Percentiles rank a stretch among this genome's conserved stretches.
Conservation (phyloP, 2,329 filamentous ascomycete genomes). For the Nigrospora osmanthi region DNA sequence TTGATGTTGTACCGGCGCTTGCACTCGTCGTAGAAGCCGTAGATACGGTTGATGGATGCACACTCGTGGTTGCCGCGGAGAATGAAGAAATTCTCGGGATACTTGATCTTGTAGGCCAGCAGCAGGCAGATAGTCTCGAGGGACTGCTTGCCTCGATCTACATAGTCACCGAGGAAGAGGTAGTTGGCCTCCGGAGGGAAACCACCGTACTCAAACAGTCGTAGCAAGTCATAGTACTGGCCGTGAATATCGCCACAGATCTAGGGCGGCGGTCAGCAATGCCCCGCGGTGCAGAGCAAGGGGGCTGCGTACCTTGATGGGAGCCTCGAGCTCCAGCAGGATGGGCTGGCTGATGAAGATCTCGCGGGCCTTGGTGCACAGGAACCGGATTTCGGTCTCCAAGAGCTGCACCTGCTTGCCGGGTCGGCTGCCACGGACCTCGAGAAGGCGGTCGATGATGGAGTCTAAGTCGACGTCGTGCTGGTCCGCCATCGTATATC, state of each 20-base stretch:
- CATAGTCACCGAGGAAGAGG: slow-evolving; percentile 97
- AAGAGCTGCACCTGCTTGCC: slow-evolving; percentile 98
- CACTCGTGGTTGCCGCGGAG: slow-evolving; percentile 98
- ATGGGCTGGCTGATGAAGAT: slow-evolving; percentile 99
- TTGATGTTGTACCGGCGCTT: slow-evolving; percentile 99
- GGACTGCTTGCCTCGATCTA: slow-evolving; percentile 98
- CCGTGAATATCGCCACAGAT: slow-evolving; percentile 99
- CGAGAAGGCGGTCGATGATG: slow-evolving; percentile 96
- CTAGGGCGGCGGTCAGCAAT: slow-evolving; percentile 36
- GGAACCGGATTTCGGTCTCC: slow-evolving; percentile 90
- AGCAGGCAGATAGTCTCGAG: slow-evolving; percentile 97
- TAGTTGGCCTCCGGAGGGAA: slow-evolving; percentile 99
- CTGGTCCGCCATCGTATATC: slow-evolving; percentile 51
- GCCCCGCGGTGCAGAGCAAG: slow-evolving; percentile 2
- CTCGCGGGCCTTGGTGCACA: slow-evolving; percentile 97
- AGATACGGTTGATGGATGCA: slow-evolving; percentile 97
- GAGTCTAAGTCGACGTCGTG: slow-evolving; percentile 97
- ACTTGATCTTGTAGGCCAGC: slow-evolving; percentile 99
- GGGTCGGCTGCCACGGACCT: slow-evolving; percentile 94
- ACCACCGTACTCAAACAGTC: slow-evolving; percentile 95
- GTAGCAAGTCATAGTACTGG: slow-evolving; percentile 96
- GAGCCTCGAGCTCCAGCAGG: slow-evolving; percentile 91
- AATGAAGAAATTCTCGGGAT: slow-evolving; percentile 99
- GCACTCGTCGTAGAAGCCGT: slow-evolving; percentile 99
- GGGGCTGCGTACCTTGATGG: slow-evolving; percentile 75